Conservation (phyloP, 495 filamentous ascomycete genomes). For the Aspergillus diversus region DNA sequence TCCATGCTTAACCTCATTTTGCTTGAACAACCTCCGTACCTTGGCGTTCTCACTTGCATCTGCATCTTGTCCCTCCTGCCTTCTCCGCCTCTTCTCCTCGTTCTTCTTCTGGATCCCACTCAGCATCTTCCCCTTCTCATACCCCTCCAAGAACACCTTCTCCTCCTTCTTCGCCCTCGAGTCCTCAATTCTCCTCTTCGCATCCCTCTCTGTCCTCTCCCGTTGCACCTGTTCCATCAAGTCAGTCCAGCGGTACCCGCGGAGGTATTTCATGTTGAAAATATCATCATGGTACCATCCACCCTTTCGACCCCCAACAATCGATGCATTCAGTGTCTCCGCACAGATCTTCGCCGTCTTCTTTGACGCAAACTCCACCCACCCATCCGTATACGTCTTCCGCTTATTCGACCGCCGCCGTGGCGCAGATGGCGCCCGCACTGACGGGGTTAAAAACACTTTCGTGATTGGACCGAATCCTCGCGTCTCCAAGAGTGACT, state of each 20-base stretch:
- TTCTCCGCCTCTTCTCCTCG: conserved; percentile 58
- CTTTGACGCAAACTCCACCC: conserved; percentile 84
- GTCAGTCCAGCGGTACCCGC: conserved; percentile 79
- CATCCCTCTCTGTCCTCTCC: conserved; percentile 82
- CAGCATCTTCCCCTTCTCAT: conserved; percentile 81
- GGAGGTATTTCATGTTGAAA: conserved; percentile 82
- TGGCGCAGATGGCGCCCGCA: conserved; percentile 60
- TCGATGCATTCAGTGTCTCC: conserved; percentile 82
- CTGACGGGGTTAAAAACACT: conserved; percentile 85
- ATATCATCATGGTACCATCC: conserved; percentile 92
- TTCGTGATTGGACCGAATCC: conserved; percentile 72
- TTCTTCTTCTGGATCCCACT: conserved; percentile 70
- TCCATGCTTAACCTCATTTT: conserved; percentile 56
- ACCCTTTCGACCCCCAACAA: conserved; percentile 85
- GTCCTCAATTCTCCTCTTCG: conserved; percentile 80
- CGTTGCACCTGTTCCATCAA: conserved; percentile 68
- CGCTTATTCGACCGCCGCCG: conserved; percentile 84
- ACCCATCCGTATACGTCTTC: conserved; percentile 84
- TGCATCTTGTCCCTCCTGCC: conserved; percentile 26
- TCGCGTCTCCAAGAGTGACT: conserved; percentile 74
- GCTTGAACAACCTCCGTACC: conserved; percentile 70
- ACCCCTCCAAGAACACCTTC: conserved; percentile 77
- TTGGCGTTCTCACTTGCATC: conserved; percentile 30
- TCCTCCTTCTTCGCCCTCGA: conserved; percentile 77
- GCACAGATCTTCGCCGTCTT: conserved; percentile 80